Conservation (phyloP, 345 rosid genomes). For the Rhizophora apiculata region DNA sequence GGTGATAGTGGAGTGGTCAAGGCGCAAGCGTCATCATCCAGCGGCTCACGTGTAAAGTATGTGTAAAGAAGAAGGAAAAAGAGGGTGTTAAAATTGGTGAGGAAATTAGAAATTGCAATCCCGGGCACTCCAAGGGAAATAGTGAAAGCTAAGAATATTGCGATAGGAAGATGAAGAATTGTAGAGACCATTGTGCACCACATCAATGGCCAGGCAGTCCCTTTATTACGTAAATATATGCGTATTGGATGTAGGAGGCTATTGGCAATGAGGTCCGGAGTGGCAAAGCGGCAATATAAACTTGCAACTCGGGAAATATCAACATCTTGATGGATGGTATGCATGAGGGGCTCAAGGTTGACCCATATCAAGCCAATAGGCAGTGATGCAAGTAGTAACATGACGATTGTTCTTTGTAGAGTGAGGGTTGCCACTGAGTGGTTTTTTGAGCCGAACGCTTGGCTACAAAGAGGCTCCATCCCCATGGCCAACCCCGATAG, state of each 20-base stretch:
- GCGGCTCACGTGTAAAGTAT: constrained; percentile 18
- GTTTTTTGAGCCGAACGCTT: constrained; percentile 78
- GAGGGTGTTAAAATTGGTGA: constrained; percentile 62
- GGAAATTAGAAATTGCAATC: constrained; percentile 63
- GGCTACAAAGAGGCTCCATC: constrained; percentile 90
- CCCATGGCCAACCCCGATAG: constrained; percentile 85
- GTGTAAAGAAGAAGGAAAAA: constrained; percentile 52
- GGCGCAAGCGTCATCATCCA: not conserved
- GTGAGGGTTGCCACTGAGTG: constrained; percentile 44
- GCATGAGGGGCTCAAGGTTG: constrained; percentile 67
- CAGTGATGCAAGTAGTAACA: constrained; percentile 56
- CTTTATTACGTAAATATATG: constrained; percentile 79
- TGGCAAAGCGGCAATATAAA: constrained; percentile 57
- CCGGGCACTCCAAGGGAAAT: constrained; percentile 63
- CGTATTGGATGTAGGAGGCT: constrained; percentile 81
- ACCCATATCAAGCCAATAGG: constrained; percentile 70
- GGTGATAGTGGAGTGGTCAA: constrained; percentile 6
- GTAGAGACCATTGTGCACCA: constrained; percentile 68
- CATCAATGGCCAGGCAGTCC: constrained; percentile 80
- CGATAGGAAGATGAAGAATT: constrained; percentile 59
- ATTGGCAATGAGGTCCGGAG: constrained; percentile 76
- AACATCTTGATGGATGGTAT: constrained; percentile 53
- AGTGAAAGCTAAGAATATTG: constrained; percentile 49
- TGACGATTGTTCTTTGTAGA: constrained; percentile 54
- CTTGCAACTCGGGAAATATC: constrained; percentile 65